Evolutionary conservation across 1,139 yeast species (phyloP).

Genomic region (Pichia sp.): DNA sequence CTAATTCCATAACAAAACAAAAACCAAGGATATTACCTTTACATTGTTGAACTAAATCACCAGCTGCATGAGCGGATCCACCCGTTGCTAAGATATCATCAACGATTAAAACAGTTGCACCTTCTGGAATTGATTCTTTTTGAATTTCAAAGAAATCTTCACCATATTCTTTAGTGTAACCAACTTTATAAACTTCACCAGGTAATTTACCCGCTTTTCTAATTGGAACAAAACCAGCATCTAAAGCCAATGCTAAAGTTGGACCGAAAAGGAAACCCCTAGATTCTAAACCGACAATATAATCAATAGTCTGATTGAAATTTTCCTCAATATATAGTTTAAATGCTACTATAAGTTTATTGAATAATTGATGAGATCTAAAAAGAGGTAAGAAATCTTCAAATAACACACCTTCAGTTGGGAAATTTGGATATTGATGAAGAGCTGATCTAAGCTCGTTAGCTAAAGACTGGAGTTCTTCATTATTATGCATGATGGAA

Average conservation of each 20-base stretch:
- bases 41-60: conserved; percentile 61
- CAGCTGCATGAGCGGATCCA: conserved; percentile 94
- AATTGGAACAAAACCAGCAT: conserved; percentile 89
- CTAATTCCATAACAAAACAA: conserved; percentile 87
- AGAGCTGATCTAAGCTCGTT: conserved; percentile 57
- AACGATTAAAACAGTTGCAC: conserved; percentile 76
- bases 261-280: conserved; percentile 98
- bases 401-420: conserved; percentile 84
- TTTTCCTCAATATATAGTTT: conserved; percentile 60
- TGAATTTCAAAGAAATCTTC: conserved; percentile 86
- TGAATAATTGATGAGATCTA: conserved; percentile 73
- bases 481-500: conserved; percentile 10
- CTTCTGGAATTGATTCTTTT: conserved; percentile 70
- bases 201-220: conserved; percentile 96
- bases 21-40: conserved; percentile 75
- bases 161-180: conserved; percentile 89
- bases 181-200: conserved; percentile 69
- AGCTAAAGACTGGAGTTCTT: conserved; percentile 35
- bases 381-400: conserved; percentile 96
- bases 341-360: conserved; percentile 75
- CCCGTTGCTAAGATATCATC: conserved; percentile 98
- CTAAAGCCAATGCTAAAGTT: conserved; percentile 79
- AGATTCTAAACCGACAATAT: conserved; percentile 89
- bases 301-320: conserved; percentile 59
- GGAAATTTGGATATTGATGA: conserved; percentile 89